phyloP scores from a whole-genome alignment of 768 basidiomycete genomes.

The Xerocomellus intermedius region DNA sequence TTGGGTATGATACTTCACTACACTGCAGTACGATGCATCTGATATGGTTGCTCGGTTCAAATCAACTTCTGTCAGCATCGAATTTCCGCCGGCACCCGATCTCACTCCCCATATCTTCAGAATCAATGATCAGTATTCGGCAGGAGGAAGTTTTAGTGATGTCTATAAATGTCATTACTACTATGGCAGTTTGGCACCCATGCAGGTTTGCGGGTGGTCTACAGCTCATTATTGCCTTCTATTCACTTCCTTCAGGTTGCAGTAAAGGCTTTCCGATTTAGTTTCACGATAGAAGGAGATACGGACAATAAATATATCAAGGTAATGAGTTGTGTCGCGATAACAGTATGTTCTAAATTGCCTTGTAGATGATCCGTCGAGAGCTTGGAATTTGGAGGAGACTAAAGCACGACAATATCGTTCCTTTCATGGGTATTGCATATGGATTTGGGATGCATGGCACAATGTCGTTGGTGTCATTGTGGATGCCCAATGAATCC shows the following conservation, averaged over 20 bases:
- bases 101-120: slow-evolving; percentile 1
- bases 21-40: too few relatives aligned
- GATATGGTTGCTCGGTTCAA: background rate
- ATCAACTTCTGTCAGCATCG: background rate
- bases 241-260: background rate
- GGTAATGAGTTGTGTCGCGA: background rate
- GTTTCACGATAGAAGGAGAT: background rate
- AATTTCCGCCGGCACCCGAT: background rate
- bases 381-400: too few relatives aligned
- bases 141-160: slow-evolving; percentile 3
- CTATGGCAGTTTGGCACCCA: background rate
- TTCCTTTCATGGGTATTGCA: too few relatives aligned
- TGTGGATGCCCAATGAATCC: too few relatives aligned
- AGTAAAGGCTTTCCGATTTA: background rate
- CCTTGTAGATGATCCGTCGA: too few relatives aligned
- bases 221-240: background rate
- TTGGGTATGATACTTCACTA: background rate
- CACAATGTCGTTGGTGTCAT: too few relatives aligned
- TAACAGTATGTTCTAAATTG: background rate
- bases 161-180: background rate
- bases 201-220: background rate
- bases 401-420: too few relatives aligned
- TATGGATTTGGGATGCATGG: too few relatives aligned
- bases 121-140: background rate
- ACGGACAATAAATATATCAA: background rate